These are phyloP conservation scores for Mycena kentingensis DNA, from an alignment of 768 basidiomycete genomes.

Conservation along the genomic window DNA sequence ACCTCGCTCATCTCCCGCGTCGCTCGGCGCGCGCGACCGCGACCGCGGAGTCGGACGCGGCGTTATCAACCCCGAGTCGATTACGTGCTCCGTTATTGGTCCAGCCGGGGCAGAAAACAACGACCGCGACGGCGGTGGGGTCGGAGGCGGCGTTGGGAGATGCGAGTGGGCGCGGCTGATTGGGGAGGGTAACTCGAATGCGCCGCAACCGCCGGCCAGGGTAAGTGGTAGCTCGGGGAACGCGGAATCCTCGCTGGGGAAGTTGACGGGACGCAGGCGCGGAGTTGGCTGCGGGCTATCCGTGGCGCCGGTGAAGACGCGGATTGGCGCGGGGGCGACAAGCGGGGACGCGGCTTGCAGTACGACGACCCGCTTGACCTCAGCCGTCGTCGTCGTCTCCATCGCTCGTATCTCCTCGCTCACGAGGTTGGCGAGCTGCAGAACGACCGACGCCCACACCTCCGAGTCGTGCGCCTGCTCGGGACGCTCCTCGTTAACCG, in stretches of 20 bases:
- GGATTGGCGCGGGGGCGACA: no score
- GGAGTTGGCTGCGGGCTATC: no score
- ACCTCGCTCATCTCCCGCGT: no score
- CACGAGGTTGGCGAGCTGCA: slow-evolving; percentile 10
- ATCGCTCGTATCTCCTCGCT: slow-evolving; percentile 2
- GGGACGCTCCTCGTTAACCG: not conserved
- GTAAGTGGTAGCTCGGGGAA: no score
- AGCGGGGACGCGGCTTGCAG: not conserved
- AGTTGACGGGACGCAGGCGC: no score
- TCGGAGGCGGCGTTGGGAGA: slow-evolving; percentile 14
- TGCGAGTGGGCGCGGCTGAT: slow-evolving; percentile 4
- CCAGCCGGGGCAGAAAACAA: slow-evolving; percentile 3
- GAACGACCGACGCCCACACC: slow-evolving; percentile 4
- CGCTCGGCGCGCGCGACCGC: no score
- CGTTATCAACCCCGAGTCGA: no score
- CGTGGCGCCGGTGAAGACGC: no score
- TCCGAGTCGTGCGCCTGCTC: not conserved
- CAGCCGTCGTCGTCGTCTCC: not conserved
- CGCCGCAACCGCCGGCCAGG: no score
- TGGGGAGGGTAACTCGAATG: not conserved
- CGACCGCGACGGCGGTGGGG: slow-evolving; percentile 8
- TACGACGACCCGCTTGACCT: no score
- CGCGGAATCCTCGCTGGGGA: not conserved
- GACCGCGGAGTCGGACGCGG: no score
- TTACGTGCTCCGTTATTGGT: not conserved